Conservation (phyloP, 1,284 basidiomycete species). For the Cystobasidium pallidum region DNA sequence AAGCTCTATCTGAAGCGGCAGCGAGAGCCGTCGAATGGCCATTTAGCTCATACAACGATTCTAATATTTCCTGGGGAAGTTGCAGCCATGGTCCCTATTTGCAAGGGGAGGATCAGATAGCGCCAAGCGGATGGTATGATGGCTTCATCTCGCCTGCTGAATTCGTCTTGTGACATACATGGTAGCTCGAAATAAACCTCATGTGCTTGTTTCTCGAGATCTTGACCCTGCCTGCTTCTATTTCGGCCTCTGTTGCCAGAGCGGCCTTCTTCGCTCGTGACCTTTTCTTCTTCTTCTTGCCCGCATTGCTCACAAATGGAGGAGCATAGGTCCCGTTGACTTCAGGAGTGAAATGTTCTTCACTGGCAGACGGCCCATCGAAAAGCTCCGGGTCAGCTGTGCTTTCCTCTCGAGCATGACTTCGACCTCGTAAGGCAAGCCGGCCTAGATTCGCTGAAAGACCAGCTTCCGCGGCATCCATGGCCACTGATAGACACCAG, state of each 20-base stretch:
- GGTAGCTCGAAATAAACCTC: conserved; percentile 44
- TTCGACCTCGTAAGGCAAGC: not conserved
- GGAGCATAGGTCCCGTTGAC: not conserved
- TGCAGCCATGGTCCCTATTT: conserved; percentile 40
- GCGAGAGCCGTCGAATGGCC: conserved; percentile 31
- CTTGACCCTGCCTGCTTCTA: conserved; percentile 37
- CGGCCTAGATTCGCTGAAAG: not conserved
- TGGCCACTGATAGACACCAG: not conserved
- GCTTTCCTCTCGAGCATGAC: not conserved
- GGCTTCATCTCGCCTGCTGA: not conserved
- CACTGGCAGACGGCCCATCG: not conserved
- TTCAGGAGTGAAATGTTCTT: not conserved
- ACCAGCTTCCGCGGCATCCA: not conserved
- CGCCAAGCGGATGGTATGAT: not conserved
- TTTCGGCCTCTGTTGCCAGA: conserved; percentile 16
- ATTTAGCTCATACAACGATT: conserved; percentile 29
- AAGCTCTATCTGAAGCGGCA: conserved; percentile 30
- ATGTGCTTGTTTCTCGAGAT: conserved; percentile 48
- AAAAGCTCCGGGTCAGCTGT: not conserved
- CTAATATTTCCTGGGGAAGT: conserved; percentile 28
- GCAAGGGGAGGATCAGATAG: not conserved
- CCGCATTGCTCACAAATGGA: not conserved
- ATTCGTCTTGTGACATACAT: conserved; percentile 8
- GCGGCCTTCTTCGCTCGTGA: conserved; percentile 42
- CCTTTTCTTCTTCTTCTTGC: conserved; percentile 49